These are phyloP conservation scores for Apiotrichum laibachii DNA, from an alignment of 1,284 basidiomycete genomes.

Conservation along the genomic window DNA sequence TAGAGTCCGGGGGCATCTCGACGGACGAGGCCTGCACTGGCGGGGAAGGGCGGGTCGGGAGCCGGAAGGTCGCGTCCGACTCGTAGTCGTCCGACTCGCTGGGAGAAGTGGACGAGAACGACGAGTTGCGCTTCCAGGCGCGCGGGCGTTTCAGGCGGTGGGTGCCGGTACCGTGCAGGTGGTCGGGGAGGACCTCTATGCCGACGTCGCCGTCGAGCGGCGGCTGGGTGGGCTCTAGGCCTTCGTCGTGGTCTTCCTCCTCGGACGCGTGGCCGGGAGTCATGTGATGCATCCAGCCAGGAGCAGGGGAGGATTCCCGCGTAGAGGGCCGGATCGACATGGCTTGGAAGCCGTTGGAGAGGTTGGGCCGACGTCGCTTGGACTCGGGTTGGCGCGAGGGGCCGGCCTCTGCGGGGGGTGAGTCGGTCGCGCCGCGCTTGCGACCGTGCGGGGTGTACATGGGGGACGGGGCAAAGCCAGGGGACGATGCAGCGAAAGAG, in stretches of 20 bases:
- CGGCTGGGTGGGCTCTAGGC: slow-evolving; percentile 11
- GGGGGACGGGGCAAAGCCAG: no score
- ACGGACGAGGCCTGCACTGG: slow-evolving; percentile 31
- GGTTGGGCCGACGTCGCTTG: slow-evolving; percentile 41
- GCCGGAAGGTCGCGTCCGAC: slow-evolving; percentile 30
- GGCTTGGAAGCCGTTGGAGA: slow-evolving; percentile 40
- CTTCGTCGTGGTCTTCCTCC: slow-evolving; percentile 12
- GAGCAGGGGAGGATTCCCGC: background rate
- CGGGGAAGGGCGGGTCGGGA: slow-evolving; percentile 13
- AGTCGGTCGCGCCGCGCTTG: slow-evolving; percentile 12
- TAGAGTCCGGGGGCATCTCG: slow-evolving; percentile 24
- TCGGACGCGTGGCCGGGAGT: slow-evolving; percentile 12
- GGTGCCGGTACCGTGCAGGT: slow-evolving; percentile 17
- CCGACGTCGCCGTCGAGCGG: slow-evolving; percentile 21
- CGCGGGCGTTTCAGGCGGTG: slow-evolving; percentile 5
- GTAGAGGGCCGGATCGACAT: slow-evolving; percentile 22
- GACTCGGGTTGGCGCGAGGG: background rate
- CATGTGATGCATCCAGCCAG: background rate
- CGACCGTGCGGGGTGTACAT: background rate
- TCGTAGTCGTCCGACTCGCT: slow-evolving; percentile 29
- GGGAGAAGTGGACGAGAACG: slow-evolving; percentile 27
- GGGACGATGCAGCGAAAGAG: background rate
- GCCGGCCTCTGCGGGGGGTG: background rate
- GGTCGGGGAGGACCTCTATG: slow-evolving; percentile 24
- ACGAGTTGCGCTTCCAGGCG: slow-evolving; percentile 13